phyloP scores from a whole-genome alignment of 495 filamentous ascomycete species.

The Penicillium mononematosum region DNA sequence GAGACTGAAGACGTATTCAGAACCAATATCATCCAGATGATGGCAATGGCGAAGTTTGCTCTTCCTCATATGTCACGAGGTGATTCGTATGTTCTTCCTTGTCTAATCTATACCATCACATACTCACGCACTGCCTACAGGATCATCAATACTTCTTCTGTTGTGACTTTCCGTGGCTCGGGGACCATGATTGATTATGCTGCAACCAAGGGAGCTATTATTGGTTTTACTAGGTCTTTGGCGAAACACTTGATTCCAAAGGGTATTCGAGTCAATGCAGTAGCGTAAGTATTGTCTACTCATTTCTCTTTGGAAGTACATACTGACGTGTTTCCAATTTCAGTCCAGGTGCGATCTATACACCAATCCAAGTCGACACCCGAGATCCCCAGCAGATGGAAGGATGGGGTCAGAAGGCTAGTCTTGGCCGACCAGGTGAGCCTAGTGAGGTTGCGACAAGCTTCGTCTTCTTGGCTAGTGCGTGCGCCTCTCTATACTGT shows the following conservation, averaged over 20 bases:
- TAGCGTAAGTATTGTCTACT: constrained; percentile 44
- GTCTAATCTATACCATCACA: neutral
- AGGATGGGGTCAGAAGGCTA: constrained; percentile 36
- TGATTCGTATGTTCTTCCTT: constrained; percentile 30
- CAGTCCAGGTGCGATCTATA: constrained; percentile 58
- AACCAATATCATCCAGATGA: constrained; percentile 60
- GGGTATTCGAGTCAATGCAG: constrained; percentile 63
- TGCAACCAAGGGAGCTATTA: constrained; percentile 61
- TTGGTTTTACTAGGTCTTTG: constrained; percentile 57
- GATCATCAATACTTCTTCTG: constrained; percentile 62
- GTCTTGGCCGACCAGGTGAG: constrained; percentile 54
- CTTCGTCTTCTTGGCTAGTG: constrained; percentile 60
- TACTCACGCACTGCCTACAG: constrained; percentile 24
- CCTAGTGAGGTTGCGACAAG: constrained; percentile 62
- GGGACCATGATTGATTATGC: constrained; percentile 57
- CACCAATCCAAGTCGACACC: constrained; percentile 57
- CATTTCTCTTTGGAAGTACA: neutral
- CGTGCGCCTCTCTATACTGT: constrained; percentile 55
- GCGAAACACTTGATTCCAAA: constrained; percentile 54
- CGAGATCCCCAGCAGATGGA: constrained; percentile 51
- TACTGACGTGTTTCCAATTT: neutral
- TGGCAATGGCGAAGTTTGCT: constrained; percentile 60
- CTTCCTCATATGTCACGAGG: constrained; percentile 56
- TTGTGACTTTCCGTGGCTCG: constrained; percentile 55
- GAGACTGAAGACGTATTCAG: constrained; percentile 54